Conservation (phyloP, 2,329 filamentous ascomycete species). For the Daldinia sp. region DNA sequence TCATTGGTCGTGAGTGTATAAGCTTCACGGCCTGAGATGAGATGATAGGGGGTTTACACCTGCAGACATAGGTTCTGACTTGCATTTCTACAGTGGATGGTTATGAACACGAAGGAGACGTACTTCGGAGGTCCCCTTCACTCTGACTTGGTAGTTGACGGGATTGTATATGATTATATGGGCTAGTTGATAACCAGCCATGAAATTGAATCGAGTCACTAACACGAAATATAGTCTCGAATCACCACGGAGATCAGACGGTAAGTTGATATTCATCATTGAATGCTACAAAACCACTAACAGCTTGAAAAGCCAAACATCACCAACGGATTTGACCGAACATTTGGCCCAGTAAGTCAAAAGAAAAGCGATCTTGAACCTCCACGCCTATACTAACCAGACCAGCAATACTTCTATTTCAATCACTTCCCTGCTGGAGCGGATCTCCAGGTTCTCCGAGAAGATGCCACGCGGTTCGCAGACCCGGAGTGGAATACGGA, state of each 20-base stretch:
- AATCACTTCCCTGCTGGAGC: conserved; percentile 61
- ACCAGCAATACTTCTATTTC: conserved; percentile 66
- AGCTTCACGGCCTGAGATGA: neutral
- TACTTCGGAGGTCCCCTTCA: conserved; percentile 69
- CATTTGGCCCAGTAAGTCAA: conserved; percentile 61
- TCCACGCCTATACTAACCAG: conserved; percentile 13
- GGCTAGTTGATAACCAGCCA: conserved; percentile 34
- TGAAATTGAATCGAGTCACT: conserved; percentile 15
- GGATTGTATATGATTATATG: conserved; percentile 72
- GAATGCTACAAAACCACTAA: conserved; percentile 8
- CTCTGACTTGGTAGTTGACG: conserved; percentile 70
- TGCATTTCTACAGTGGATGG: conserved; percentile 56
- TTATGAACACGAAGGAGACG: conserved; percentile 70
- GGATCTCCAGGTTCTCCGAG: conserved; percentile 56
- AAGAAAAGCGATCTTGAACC: conserved; percentile 4
- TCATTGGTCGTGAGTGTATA: neutral
- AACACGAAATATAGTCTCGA: conserved; percentile 54
- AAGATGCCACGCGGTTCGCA: conserved; percentile 62
- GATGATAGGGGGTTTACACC: neutral
- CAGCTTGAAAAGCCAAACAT: conserved; percentile 60
- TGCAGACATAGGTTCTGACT: conserved; percentile 16
- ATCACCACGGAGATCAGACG: conserved; percentile 69
- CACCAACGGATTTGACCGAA: conserved; percentile 69
- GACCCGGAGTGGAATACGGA: conserved; percentile 62
- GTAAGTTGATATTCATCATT: conserved; percentile 21